Percentiles rank a stretch among this genome's conserved stretches.
These are phyloP conservation scores for Ogataea minuta DNA, from an alignment of 805 yeast genomes.

Conservation along the genomic window DNA sequence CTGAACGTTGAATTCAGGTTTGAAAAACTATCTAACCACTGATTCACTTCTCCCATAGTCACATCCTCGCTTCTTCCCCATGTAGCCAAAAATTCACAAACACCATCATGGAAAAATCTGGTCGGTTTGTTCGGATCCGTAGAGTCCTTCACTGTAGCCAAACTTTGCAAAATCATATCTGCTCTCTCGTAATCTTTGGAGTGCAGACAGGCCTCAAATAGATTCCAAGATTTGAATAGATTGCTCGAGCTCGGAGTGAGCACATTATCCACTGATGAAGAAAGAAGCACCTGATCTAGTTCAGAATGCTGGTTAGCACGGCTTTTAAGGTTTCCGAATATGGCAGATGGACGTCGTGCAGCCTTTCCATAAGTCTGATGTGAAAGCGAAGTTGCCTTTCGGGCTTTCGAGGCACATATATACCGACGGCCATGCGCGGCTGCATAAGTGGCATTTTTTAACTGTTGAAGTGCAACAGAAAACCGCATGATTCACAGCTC, in stretches of 20 bases:
- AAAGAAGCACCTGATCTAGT: constrained; percentile 11
- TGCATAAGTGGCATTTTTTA: background rate
- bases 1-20: constrained; percentile 18
- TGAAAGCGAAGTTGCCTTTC: constrained; percentile 16
- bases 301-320: constrained; percentile 1
- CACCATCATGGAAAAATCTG: constrained; percentile 57
- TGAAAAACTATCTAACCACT: constrained; percentile 28
- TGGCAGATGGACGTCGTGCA: constrained; percentile 12
- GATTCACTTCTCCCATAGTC: constrained; percentile 20
- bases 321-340: constrained; percentile 11
- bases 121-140: constrained; percentile 15
- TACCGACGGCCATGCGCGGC: constrained; percentile 1
- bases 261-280: constrained; percentile 29
- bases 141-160: constrained; percentile 46
- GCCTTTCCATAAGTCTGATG: constrained; percentile 6
- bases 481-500: constrained; percentile 1
- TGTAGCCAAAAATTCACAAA: constrained; percentile 57
- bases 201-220: constrained; percentile 74
- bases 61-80: constrained; percentile 33
- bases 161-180: constrained; percentile 58
- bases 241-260: constrained; percentile 28
- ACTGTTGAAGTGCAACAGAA: constrained; percentile 3
- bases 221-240: constrained; percentile 49
- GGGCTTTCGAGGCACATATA: constrained; percentile 7
- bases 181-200: constrained; percentile 70